phyloP scores from a whole-genome alignment of 2,329 filamentous ascomycete species.

The Penicillium sp. region DNA sequence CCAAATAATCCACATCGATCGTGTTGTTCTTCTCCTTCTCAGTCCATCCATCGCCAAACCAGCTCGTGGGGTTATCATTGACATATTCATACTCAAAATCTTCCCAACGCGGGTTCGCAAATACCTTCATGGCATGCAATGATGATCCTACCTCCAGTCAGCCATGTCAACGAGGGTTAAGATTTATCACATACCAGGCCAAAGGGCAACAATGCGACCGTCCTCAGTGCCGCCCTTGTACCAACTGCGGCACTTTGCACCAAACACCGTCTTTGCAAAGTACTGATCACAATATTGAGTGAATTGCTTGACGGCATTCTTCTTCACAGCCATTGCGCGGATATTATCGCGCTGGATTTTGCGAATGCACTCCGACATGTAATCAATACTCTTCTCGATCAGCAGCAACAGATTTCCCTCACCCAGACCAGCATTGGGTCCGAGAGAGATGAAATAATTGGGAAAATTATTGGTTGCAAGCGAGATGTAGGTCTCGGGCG shows the following conservation, averaged over 20 bases:
- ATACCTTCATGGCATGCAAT: slow-evolving; percentile 37
- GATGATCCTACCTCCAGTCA: slow-evolving; percentile 28
- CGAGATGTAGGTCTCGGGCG: slow-evolving; percentile 37
- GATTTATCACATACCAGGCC: slow-evolving; percentile 30
- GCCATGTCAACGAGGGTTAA: background rate
- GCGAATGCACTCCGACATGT: slow-evolving; percentile 32
- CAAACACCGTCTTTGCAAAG: slow-evolving; percentile 35
- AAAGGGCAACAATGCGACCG: slow-evolving; percentile 33
- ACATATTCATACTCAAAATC: slow-evolving; percentile 40
- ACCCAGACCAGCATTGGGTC: slow-evolving; percentile 33
- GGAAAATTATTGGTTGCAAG: slow-evolving; percentile 35
- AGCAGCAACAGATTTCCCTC: slow-evolving; percentile 36
- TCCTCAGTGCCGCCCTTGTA: slow-evolving; percentile 36
- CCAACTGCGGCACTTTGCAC: slow-evolving; percentile 39
- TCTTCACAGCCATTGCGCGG: slow-evolving; percentile 26
- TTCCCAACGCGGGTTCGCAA: slow-evolving; percentile 39
- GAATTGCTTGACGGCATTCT: slow-evolving; percentile 29
- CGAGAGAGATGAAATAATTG: slow-evolving; percentile 36
- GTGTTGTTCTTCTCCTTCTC: slow-evolving; percentile 31
- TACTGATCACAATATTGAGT: slow-evolving; percentile 35
- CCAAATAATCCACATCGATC: slow-evolving; percentile 36
- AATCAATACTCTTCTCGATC: slow-evolving; percentile 34
- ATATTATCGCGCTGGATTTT: slow-evolving; percentile 40
- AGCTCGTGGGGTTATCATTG: slow-evolving; percentile 31
- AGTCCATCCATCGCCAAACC: slow-evolving; percentile 38